Evolutionary conservation across 2,329 filamentous ascomycete genomes (phyloP).

Genomic region (Microthyrium microscopicum): DNA sequence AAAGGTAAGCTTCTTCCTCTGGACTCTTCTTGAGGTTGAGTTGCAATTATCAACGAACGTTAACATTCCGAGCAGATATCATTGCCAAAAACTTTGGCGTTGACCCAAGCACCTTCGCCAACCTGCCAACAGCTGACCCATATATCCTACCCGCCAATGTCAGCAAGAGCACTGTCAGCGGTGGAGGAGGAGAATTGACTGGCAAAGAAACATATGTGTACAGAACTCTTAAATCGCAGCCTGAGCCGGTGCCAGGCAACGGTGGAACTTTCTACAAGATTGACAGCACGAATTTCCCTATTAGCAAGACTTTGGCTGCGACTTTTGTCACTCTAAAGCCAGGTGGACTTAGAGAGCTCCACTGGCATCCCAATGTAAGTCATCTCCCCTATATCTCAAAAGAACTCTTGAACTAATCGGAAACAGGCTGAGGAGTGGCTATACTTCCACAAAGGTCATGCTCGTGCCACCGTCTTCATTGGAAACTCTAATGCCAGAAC

Average conservation of each 20-base stretch:
- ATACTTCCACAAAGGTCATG: constrained; percentile 49
- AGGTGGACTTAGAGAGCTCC: constrained; percentile 45
- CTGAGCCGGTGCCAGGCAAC: constrained; percentile 41
- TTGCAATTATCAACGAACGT: too few species aligned
- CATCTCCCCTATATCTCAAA: constrained; percentile 4
- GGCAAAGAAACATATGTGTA: constrained; percentile 48
- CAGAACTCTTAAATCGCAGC: constrained; percentile 36
- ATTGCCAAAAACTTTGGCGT: constrained; percentile 56
- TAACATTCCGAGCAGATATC: too few species aligned
- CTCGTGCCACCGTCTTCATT: constrained; percentile 47
- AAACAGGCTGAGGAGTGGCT: constrained; percentile 50
- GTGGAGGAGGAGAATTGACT: constrained; percentile 31
- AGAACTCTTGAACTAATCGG: neutral
- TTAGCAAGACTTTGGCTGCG: constrained; percentile 47
- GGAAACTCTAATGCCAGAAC: constrained; percentile 44
- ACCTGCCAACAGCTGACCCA: constrained; percentile 39
- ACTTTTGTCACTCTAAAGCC: constrained; percentile 49
- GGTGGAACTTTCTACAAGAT: constrained; percentile 48
- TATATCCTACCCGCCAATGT: constrained; percentile 45
- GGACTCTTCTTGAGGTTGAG: too few species aligned
- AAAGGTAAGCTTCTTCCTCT: too few species aligned
- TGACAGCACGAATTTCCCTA: constrained; percentile 50
- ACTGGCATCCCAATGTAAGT: constrained; percentile 51
- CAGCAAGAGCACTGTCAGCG: constrained; percentile 30
- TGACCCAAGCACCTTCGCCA: constrained; percentile 40